Conservation (phyloP, 495 filamentous ascomycete species). For the Penicillium dipodomyicola region DNA sequence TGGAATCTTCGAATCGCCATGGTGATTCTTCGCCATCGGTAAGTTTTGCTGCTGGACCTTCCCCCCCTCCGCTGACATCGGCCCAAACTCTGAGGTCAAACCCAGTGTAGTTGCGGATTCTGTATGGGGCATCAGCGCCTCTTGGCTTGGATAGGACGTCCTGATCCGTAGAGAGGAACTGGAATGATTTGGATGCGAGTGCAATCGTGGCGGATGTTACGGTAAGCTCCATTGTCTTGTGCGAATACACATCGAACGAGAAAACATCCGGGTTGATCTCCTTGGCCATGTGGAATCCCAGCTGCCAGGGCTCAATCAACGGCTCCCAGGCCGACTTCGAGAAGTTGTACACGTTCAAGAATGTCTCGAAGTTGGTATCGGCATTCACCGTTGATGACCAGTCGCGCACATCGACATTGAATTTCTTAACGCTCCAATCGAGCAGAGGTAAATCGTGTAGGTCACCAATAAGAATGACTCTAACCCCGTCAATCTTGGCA, state of each 20-base stretch:
- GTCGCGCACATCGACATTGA: conserved; percentile 77
- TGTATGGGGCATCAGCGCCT: conserved; percentile 86
- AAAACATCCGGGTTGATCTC: conserved; percentile 71
- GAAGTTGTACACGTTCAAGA: conserved; percentile 97
- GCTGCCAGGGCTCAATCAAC: conserved; percentile 91
- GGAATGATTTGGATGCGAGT: conserved; percentile 83
- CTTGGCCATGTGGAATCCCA: conserved; percentile 85
- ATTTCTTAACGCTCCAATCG: conserved; percentile 90
- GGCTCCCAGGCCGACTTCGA: conserved; percentile 98
- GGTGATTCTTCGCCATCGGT: conserved; percentile 86
- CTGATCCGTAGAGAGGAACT: conserved; percentile 84
- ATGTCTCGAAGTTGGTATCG: conserved; percentile 86
- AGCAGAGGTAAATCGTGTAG: conserved; percentile 91
- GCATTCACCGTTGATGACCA: conserved; percentile 88
- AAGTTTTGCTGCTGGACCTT: conserved; percentile 71
- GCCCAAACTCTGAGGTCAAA: conserved; percentile 85
- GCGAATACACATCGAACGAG: conserved; percentile 80
- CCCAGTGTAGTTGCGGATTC: conserved; percentile 91
- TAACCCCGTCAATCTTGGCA: conserved; percentile 79
- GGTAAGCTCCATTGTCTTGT: conserved; percentile 86
- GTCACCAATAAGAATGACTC: conserved; percentile 92
- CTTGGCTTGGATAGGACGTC: conserved; percentile 93
- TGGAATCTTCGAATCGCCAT: conserved; percentile 95
- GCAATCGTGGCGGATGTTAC: conserved; percentile 93
- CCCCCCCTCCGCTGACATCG: conserved; percentile 60